Evolutionary conservation across 179 eudicot species (phyloP).

Genomic region (Drosera spatulata): DNA sequence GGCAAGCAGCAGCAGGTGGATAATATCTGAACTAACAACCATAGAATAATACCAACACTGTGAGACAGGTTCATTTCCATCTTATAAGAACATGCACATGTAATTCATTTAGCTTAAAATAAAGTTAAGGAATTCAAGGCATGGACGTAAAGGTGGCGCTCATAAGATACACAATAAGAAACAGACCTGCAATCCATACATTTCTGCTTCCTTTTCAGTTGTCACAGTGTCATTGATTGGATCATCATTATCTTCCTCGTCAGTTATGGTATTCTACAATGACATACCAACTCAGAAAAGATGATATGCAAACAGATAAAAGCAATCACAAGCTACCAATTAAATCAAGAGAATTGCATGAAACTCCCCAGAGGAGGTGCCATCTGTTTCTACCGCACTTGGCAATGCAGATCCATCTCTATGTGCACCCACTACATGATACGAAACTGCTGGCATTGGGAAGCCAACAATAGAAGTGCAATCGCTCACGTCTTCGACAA

Average conservation of each 20-base stretch:
- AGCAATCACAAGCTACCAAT: conserved; percentile 6
- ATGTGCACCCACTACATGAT: conserved; percentile 23
- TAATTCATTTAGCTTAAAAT: background rate
- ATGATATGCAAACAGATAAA: background rate
- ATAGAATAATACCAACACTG: too few relatives aligned
- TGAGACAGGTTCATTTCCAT: conserved; percentile 3
- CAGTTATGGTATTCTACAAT: conserved; percentile 45
- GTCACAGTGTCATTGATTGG: conserved; percentile 58
- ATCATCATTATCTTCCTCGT: conserved; percentile 27
- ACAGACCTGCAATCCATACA: conserved; percentile 78
- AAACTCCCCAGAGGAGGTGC: conserved; percentile 19
- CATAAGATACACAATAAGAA: conserved; percentile 1
- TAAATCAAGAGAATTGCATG: conserved; percentile 32
- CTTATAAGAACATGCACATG: background rate
- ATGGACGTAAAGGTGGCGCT: background rate
- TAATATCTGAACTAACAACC: too few relatives aligned
- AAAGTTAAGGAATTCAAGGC: background rate
- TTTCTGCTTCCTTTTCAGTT: conserved; percentile 85
- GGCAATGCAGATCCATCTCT: conserved; percentile 24
- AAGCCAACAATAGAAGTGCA: conserved; percentile 20
- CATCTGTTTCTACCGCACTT: conserved; percentile 27
- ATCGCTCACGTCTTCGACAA: conserved; percentile 48
- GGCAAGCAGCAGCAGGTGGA: background rate
- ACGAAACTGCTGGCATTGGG: conserved; percentile 26
- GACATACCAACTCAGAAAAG: background rate